Conservation (phyloP, 1,284 basidiomycete genomes). For the Malassezia vespertilionis region DNA sequence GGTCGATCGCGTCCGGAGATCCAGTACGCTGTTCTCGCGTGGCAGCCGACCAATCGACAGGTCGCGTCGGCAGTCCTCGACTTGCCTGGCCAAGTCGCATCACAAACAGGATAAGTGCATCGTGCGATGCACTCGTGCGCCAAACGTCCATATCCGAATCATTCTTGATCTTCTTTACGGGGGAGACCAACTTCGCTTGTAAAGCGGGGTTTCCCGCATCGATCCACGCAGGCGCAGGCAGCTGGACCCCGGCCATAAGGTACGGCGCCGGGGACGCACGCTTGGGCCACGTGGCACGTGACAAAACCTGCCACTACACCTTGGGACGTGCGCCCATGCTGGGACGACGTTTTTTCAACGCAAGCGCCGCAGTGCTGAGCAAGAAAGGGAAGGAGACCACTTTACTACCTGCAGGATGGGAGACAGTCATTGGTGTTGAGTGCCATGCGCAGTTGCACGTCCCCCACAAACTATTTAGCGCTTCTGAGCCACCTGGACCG, state of each 20-base stretch:
- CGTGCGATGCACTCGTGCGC: conserved; percentile 33
- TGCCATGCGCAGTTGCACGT: conserved; percentile 89
- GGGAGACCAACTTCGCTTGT: background rate
- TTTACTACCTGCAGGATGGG: conserved; percentile 34
- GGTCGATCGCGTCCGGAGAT: conserved; percentile 32
- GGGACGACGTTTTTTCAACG: background rate
- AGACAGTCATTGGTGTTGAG: conserved; percentile 77
- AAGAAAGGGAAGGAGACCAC: conserved; percentile 3
- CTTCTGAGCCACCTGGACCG: conserved; percentile 50
- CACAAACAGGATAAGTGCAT: conserved; percentile 32
- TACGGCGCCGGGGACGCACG: background rate
- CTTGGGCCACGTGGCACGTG: background rate
- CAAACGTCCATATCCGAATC: conserved; percentile 43
- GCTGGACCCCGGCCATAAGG: background rate
- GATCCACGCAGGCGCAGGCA: background rate
- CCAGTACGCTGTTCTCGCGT: background rate
- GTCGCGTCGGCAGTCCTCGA: conserved; percentile 27
- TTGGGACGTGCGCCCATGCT: too few relatives aligned
- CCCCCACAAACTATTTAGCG: conserved; percentile 75
- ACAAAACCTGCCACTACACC: background rate
- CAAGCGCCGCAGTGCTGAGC: background rate
- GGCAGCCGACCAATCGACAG: conserved; percentile 10
- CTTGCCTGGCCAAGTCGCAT: conserved; percentile 41
- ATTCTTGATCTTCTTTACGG: conserved; percentile 34
- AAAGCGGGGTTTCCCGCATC: background rate